Conservation (phyloP, 257 asterid species). For the Voacanga thouarsii region DNA sequence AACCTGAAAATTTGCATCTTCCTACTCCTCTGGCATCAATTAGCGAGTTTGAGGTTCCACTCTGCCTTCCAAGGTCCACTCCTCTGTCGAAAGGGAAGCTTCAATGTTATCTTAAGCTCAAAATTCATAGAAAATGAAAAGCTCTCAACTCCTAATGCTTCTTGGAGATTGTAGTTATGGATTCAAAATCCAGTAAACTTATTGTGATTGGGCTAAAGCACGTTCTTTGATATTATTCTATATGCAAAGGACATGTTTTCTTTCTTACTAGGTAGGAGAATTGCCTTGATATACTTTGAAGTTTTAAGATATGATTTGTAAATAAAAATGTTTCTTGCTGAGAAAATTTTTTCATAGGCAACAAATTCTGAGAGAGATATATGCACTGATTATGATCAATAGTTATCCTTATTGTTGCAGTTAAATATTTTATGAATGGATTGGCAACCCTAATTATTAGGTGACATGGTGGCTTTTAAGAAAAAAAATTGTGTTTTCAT, state of each 20-base stretch:
- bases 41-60: slow-evolving; percentile 80
- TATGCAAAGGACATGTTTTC: background rate
- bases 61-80: slow-evolving; percentile 66
- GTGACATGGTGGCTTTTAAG: no score
- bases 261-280: background rate
- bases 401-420: no score
- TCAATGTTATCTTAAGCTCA: slow-evolving; percentile 50
- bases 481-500: no score
- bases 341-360: background rate
- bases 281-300: no score
- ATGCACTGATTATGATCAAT: no score
- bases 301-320: no score
- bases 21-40: slow-evolving; percentile 48
- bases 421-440: background rate
- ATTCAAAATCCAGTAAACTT: background rate
- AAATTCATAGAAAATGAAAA: slow-evolving; percentile 46
- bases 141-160: background rate
- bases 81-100: slow-evolving; percentile 69
- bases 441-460: no score
- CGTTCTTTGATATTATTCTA: background rate
- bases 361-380: no score
- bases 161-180: background rate
- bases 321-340: no score
- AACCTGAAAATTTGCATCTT: slow-evolving; percentile 61
- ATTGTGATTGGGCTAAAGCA: background rate